These are phyloP conservation scores for Boeremia lycopersici DNA, from an alignment of 2,329 filamentous ascomycete genomes.

Conservation along the genomic window DNA sequence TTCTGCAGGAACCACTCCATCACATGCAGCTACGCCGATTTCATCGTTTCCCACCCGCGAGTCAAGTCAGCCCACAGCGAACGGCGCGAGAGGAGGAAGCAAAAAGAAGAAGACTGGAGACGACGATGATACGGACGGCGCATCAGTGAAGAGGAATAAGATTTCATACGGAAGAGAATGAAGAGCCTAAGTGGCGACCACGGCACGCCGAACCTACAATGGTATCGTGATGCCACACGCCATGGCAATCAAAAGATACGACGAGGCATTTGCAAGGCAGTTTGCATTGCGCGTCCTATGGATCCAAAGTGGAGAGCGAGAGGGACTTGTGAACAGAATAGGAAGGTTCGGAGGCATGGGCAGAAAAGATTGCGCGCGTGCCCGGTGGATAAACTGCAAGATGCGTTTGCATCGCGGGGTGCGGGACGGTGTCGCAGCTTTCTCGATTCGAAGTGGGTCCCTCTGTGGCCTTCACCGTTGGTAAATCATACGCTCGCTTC, in stretches of 20 bases:
- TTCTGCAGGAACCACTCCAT: slow-evolving; percentile 50
- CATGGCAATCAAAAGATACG: slow-evolving; percentile 14
- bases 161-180: slow-evolving; percentile 57
- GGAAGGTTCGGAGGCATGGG: slow-evolving; percentile 26
- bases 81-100: slow-evolving; percentile 46
- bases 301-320: slow-evolving; percentile 22
- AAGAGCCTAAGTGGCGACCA: slow-evolving; percentile 16
- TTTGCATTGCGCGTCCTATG: slow-evolving; percentile 34
- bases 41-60: slow-evolving; percentile 55
- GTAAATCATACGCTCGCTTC: slow-evolving; percentile 26
- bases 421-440: slow-evolving; percentile 20
- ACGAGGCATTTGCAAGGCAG: slow-evolving; percentile 13
- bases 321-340: slow-evolving; percentile 21
- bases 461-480: slow-evolving; percentile 25
- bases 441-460: slow-evolving; percentile 31
- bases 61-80: slow-evolving; percentile 51
- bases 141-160: slow-evolving; percentile 55
- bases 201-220: slow-evolving; percentile 1
- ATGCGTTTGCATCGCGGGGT: slow-evolving; percentile 30
- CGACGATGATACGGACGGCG: slow-evolving; percentile 55
- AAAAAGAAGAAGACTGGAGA: slow-evolving; percentile 53
- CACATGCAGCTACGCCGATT: slow-evolving; percentile 56
- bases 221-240: not conserved
- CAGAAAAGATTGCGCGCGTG: slow-evolving; percentile 13
- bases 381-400: slow-evolving; percentile 8